Conservation (phyloP, 305 asterid genomes). For the Stenogyne calaminthoides region DNA sequence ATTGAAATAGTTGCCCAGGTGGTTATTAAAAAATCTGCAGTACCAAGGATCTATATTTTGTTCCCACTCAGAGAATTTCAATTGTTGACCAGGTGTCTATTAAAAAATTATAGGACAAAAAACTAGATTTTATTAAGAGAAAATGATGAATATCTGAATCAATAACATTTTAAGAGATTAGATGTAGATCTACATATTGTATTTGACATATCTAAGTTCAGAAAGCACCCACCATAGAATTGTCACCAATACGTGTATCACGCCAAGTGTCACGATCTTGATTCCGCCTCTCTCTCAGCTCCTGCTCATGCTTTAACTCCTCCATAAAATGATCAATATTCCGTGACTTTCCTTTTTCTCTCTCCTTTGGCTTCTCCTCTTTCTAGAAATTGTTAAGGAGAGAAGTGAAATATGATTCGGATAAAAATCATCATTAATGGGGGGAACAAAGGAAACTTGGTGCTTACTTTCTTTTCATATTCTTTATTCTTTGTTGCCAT, state of each 20-base stretch:
- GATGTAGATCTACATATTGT: neutral
- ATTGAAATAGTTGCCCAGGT: conserved; percentile 10
- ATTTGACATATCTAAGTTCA: neutral
- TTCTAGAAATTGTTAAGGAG: conserved; percentile 48
- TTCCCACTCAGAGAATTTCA: neutral
- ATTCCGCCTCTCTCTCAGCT: conserved; percentile 89
- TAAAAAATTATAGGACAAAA: neutral
- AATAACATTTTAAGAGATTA: neutral
- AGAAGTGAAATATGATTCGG: conserved; percentile 25
- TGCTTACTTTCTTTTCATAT: conserved; percentile 77
- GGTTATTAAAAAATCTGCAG: neutral
- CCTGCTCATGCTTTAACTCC: conserved; percentile 95
- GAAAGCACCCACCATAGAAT: conserved; percentile 54
- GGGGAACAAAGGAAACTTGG: conserved; percentile 15
- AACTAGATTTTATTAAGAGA: conserved; percentile 1
- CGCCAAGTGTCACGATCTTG: conserved; percentile 88
- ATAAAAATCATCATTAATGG: conserved; percentile 7
- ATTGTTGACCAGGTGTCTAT: neutral
- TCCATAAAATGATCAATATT: conserved; percentile 97
- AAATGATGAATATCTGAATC: conserved; percentile 1
- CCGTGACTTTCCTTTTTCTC: conserved; percentile 77
- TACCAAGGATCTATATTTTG: conserved; percentile 7
- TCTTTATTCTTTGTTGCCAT: conserved; percentile 88
- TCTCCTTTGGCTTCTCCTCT: conserved; percentile 90
- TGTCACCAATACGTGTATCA: conserved; percentile 71